phyloP scores from a whole-genome alignment of 2,329 filamentous ascomycete species.

The Cladophialophora chaetospira region DNA sequence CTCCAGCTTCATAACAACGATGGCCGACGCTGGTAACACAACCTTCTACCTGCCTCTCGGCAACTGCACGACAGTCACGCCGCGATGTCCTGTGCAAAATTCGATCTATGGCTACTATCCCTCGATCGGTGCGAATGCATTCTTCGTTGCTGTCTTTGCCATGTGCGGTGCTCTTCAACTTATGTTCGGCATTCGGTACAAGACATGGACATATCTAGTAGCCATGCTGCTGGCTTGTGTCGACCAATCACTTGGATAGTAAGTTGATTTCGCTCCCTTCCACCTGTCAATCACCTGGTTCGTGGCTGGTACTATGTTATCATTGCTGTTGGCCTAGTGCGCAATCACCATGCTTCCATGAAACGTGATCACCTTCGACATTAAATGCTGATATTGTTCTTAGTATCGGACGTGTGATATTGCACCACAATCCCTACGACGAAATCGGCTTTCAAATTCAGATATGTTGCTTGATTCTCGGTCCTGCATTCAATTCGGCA shows the following conservation, averaged over 20 bases:
- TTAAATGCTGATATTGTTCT: no score
- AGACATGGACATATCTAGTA: conserved; percentile 54
- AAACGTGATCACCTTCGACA: no score
- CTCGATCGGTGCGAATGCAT: conserved; percentile 52
- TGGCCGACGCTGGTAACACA: conserved; percentile 9
- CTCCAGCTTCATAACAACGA: no score
- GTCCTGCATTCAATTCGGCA: conserved; percentile 58
- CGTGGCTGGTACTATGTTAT: no score
- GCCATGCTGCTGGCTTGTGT: conserved; percentile 57
- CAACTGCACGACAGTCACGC: conserved; percentile 37
- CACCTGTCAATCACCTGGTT: no score
- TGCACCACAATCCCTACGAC: conserved; percentile 56
- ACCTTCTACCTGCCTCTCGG: conserved; percentile 15
- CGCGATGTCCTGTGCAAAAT: conserved; percentile 46
- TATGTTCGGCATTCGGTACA: conserved; percentile 54
- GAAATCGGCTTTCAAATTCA: conserved; percentile 55
- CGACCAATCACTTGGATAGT: conserved; percentile 60
- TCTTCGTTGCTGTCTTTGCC: conserved; percentile 56
- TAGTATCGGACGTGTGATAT: conserved; percentile 54
- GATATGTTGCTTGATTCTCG: conserved; percentile 59
- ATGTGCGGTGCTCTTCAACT: conserved; percentile 52
- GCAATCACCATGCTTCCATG: no score
- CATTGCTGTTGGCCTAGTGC: no score
- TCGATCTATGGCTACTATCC: conserved; percentile 59
- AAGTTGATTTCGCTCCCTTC: no score